phyloP scores from a whole-genome alignment of 768 basidiomycete genomes.

The Dacryopinax spathularia region DNA sequence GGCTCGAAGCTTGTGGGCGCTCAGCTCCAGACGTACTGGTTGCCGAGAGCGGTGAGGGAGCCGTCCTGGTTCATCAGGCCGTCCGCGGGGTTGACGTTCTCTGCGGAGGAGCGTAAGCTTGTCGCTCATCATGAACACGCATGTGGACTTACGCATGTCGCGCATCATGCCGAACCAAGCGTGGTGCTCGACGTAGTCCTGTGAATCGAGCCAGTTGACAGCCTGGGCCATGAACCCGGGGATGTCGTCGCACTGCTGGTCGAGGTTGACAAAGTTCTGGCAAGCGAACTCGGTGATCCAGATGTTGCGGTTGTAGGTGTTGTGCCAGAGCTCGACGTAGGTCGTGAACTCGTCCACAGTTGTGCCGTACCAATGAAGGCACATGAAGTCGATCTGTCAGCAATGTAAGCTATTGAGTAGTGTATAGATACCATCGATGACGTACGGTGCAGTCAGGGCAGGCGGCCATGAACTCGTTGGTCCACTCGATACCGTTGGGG shows the following conservation, averaged over 20 bases:
- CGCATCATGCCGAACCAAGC: constrained; percentile 1
- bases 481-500: constrained; percentile 47
- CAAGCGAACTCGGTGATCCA: constrained; percentile 63
- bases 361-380: constrained; percentile 59
- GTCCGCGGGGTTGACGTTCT: neutral
- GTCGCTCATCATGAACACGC: neutral
- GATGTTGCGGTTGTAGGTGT: constrained; percentile 31
- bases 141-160: neutral
- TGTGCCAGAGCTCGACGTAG: constrained; percentile 37
- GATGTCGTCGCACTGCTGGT: neutral
- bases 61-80: constrained; percentile 4
- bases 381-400: constrained; percentile 39
- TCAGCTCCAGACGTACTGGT: neutral
- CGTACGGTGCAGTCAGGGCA: constrained; percentile 42
- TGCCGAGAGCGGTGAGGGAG: neutral
- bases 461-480: constrained; percentile 38
- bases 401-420: no score
- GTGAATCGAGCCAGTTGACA: neutral
- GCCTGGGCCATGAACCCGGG: neutral
- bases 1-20: neutral
- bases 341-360: constrained; percentile 33
- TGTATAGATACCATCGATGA: no score
- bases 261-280: constrained; percentile 21
- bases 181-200: constrained; percentile 1
- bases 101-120: neutral